These are phyloP conservation scores for Sugiyamaella neomexicana DNA, from an alignment of 1,139 yeast genomes.

Conservation along the genomic window DNA sequence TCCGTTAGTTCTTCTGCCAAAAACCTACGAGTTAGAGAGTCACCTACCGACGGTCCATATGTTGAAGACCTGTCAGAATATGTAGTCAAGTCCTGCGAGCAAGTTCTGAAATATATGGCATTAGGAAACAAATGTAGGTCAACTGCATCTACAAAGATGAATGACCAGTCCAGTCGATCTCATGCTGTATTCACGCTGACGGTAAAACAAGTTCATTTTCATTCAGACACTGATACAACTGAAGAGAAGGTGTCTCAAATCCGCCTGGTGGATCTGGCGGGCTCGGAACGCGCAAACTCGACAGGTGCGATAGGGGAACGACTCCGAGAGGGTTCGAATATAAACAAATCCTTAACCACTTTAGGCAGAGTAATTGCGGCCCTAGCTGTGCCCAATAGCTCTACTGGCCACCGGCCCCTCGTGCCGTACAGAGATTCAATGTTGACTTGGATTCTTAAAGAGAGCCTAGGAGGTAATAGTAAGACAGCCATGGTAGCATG, in stretches of 20 bases:
- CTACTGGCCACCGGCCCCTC: slow-evolving; percentile 36
- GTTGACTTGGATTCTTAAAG: slow-evolving; percentile 70
- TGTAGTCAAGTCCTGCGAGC: slow-evolving; percentile 46
- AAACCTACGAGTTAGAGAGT: slow-evolving; percentile 58
- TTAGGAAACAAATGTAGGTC: slow-evolving; percentile 56
- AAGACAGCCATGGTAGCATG: slow-evolving; percentile 77
- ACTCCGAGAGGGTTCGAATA: slow-evolving; percentile 70
- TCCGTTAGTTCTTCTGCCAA: slow-evolving; percentile 6
- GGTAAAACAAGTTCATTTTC: slow-evolving; percentile 56
- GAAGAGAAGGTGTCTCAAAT: slow-evolving; percentile 64
- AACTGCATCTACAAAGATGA: slow-evolving; percentile 70
- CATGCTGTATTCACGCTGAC: slow-evolving; percentile 73
- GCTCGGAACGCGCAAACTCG: slow-evolving; percentile 67
- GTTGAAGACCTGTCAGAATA: slow-evolving; percentile 63
- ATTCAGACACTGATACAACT: slow-evolving; percentile 47
- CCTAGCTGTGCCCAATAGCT: slow-evolving; percentile 47
- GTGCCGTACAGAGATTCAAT: slow-evolving; percentile 74
- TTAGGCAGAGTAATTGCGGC: slow-evolving; percentile 72
- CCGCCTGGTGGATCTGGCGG: slow-evolving; percentile 77
- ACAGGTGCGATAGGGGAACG: slow-evolving; percentile 67
- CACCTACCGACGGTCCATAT: slow-evolving; percentile 63
- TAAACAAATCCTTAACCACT: slow-evolving; percentile 73
- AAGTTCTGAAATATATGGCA: slow-evolving; percentile 47
- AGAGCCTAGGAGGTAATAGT: slow-evolving; percentile 71
- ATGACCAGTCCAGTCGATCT: slow-evolving; percentile 68